Percentiles rank a stretch among this genome's conserved stretches.
These are phyloP conservation scores for Pelargonium australe DNA, from an alignment of 441 rosid species.

Conservation along the genomic window DNA sequence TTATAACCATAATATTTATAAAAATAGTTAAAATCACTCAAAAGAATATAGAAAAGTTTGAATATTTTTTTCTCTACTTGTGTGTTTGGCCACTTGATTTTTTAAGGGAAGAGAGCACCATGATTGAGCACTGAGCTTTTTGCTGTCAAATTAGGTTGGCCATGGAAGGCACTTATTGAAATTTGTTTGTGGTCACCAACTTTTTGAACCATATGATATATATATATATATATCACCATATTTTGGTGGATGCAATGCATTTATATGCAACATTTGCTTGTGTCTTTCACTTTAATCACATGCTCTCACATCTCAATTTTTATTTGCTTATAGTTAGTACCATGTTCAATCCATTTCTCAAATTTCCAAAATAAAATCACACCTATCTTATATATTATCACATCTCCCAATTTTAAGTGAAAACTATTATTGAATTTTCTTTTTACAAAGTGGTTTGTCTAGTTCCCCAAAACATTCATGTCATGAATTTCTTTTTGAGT, in stretches of 20 bases:
- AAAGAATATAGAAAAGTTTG: background rate
- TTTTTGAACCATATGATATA: background rate
- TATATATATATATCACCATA: background rate
- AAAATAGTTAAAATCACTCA: no score
- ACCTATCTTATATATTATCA: background rate
- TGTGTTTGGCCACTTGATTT: background rate
- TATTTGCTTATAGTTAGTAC: no score
- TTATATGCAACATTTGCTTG: background rate
- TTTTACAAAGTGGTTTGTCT: background rate
- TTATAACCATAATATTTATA: no score
- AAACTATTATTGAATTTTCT: no score
- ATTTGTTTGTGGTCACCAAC: background rate
- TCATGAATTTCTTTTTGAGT: background rate
- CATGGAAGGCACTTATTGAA: background rate
- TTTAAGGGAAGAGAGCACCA: background rate
- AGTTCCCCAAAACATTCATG: background rate
- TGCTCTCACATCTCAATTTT: no score
- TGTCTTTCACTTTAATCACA: background rate
- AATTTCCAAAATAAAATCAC: background rate
- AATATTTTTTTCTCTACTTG: background rate
- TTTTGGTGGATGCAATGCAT: background rate
- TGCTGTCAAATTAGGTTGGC: conserved; percentile 7
- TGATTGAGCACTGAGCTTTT: background rate
- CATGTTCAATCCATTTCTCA: no score
- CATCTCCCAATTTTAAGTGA: background rate